These are phyloP conservation scores for Nymphaea colorata DNA, from an alignment of 164 flowering plant genomes.

Conservation along the genomic window DNA sequence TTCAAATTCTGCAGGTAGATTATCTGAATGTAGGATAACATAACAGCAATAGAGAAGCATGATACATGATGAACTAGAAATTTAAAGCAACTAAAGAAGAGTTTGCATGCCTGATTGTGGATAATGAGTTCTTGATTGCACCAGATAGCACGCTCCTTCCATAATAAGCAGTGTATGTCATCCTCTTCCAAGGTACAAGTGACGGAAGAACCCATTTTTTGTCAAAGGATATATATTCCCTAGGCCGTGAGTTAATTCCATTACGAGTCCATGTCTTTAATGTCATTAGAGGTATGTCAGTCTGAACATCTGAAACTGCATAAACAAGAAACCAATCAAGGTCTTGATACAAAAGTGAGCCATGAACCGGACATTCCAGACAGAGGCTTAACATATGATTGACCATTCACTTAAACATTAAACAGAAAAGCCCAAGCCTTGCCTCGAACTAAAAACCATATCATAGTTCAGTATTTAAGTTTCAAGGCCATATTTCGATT, in stretches of 20 bases:
- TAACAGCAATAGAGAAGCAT: background rate
- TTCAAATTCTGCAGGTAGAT: background rate
- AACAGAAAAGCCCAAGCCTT: background rate
- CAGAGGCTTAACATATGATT: no score
- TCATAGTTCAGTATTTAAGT: background rate
- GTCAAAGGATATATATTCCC: constrained; percentile 15
- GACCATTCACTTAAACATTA: background rate
- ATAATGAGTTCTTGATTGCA: constrained; percentile 25
- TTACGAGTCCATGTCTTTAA: constrained; percentile 62
- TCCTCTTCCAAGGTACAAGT: constrained; percentile 72
- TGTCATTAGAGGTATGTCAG: constrained; percentile 24
- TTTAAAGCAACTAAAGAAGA: background rate
- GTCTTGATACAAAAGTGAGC: background rate
- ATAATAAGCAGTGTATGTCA: constrained; percentile 32
- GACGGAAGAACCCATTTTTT: constrained; percentile 29
- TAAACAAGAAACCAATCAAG: background rate
- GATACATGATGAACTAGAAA: no score
- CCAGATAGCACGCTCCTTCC: constrained; percentile 13
- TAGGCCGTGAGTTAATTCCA: constrained; percentile 24
- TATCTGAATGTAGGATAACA: background rate
- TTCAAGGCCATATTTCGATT: no score
- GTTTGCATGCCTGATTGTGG: constrained; percentile 39
- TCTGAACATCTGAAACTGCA: constrained; percentile 28
- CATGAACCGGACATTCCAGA: no score
- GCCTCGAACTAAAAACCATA: background rate